A percentile compares a stretch with the other conserved stretches of the same genome.
Conservation (phyloP, 2,329 filamentous ascomycete species). For the Grosmannia penicillata region DNA sequence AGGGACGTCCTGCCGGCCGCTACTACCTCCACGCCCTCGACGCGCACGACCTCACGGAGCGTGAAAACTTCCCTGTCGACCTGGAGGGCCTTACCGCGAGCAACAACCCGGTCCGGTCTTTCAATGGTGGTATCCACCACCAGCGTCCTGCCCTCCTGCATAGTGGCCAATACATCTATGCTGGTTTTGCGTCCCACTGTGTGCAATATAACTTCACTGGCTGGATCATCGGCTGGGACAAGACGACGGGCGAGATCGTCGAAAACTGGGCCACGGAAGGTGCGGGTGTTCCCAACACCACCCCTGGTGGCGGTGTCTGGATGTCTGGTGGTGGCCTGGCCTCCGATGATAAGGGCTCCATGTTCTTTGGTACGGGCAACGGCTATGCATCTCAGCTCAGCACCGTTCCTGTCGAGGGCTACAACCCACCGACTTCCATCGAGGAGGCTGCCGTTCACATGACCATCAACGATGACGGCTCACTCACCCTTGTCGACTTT, state of each 20-base stretch:
- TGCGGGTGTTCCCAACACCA: constrained; percentile 22
- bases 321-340: constrained; percentile 33
- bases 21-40: constrained; percentile 30
- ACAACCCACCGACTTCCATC: constrained; percentile 26
- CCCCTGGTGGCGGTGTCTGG: constrained; percentile 29
- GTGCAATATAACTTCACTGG: constrained; percentile 36
- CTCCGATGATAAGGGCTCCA: constrained; percentile 28
- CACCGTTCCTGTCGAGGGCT: constrained; percentile 26
- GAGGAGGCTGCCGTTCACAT: constrained; percentile 35
- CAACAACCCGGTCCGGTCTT: constrained; percentile 29
- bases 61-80: constrained; percentile 24
- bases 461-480: constrained; percentile 27
- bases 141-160: constrained; percentile 30
- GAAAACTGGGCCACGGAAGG: constrained; percentile 28
- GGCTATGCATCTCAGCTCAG: constrained; percentile 31
- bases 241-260: constrained; percentile 25
- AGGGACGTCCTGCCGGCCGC: constrained; percentile 25
- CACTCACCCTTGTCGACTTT: constrained; percentile 27
- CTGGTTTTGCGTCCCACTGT: constrained; percentile 34
- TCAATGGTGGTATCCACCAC: constrained; percentile 31
- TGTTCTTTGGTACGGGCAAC: constrained; percentile 33
- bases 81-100: constrained; percentile 26
- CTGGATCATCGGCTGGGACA: constrained; percentile 32
- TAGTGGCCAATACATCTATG: constrained; percentile 30
- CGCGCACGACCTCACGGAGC: constrained; percentile 26